Percentiles rank a stretch among this genome's conserved stretches.
These are phyloP conservation scores for Aphanomyces astaci DNA, from an alignment of 352 stramenopile genomes.

Conservation along the genomic window DNA sequence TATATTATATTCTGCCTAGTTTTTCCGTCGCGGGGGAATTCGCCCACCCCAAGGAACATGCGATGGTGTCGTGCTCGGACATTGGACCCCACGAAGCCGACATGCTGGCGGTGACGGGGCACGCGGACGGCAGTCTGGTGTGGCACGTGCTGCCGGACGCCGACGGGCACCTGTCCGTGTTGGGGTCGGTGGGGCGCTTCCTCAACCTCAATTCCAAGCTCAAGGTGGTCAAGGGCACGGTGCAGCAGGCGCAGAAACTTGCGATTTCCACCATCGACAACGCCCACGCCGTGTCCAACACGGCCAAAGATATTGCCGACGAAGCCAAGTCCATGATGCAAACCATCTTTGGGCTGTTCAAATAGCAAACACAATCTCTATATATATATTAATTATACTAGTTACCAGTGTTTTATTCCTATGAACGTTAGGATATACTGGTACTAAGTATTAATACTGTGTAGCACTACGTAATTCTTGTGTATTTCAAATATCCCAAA, in stretches of 20 bases:
- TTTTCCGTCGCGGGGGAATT: constrained; percentile 76
- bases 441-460: no score
- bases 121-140: constrained; percentile 63
- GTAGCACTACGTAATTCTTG: no score
- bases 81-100: constrained; percentile 72
- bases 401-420: no score
- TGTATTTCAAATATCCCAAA: no score
- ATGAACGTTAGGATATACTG: no score
- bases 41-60: constrained; percentile 25
- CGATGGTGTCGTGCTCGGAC: constrained; percentile 49
- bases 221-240: constrained; percentile 81
- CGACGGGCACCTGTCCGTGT: constrained; percentile 63
- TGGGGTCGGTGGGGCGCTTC: constrained; percentile 60
- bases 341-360: constrained; percentile 17
- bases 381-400: no score
- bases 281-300: constrained; percentile 74
- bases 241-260: constrained; percentile 81
- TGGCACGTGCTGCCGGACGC: constrained; percentile 75
- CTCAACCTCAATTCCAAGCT: constrained; percentile 73
- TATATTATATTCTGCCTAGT: constrained; percentile 33
- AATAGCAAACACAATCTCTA: constrained; percentile 9
- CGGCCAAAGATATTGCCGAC: constrained; percentile 73
- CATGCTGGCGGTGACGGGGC: constrained; percentile 58
- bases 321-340: constrained; percentile 39
- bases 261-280: constrained; percentile 75